Percentiles rank a stretch among this genome's conserved stretches.
Evolutionary conservation across 345 rosid species (phyloP).

Genomic region (Corchorus capsularis): DNA sequence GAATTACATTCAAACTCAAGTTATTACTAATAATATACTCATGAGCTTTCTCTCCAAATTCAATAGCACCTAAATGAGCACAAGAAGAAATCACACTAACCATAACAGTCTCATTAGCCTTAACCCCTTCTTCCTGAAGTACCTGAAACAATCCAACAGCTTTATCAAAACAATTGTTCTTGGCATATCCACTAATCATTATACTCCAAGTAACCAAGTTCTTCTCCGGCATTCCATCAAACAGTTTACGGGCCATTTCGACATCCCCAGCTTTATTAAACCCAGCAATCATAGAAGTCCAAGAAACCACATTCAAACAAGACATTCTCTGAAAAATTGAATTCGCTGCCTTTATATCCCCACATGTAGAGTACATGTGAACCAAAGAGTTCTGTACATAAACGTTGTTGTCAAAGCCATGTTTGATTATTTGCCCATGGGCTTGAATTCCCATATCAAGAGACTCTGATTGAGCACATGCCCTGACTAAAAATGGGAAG

Average conservation of each 20-base stretch:
- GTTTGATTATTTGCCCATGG: slow-evolving; percentile 54
- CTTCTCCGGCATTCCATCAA: slow-evolving; percentile 72
- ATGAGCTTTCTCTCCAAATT: slow-evolving; percentile 56
- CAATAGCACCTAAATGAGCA: slow-evolving; percentile 70
- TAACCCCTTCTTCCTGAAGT: slow-evolving; percentile 47
- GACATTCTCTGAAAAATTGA: slow-evolving; percentile 39
- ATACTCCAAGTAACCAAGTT: slow-evolving; percentile 76
- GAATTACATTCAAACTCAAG: slow-evolving; percentile 50
- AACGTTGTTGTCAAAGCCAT: slow-evolving; percentile 54
- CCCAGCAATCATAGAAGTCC: slow-evolving; percentile 70
- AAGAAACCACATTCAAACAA: slow-evolving; percentile 58
- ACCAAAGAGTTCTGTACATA: slow-evolving; percentile 69
- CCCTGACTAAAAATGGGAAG: slow-evolving; percentile 63
- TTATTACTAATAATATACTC: slow-evolving; percentile 47
- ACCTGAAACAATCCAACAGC: slow-evolving; percentile 53
- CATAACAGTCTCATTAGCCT: slow-evolving; percentile 70
- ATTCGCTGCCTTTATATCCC: slow-evolving; percentile 51
- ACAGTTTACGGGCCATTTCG: slow-evolving; percentile 56
- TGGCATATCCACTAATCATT: slow-evolving; percentile 70
- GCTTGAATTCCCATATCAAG: slow-evolving; percentile 51
- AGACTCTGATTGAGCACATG: slow-evolving; percentile 45
- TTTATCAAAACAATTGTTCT: slow-evolving; percentile 42
- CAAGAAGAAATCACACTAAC: slow-evolving; percentile 69
- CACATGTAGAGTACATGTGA: slow-evolving; percentile 59
- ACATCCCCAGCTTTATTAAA: slow-evolving; percentile 47